phyloP scores from a whole-genome alignment of 2,329 filamentous ascomycete species.

The Colletotrichum noveboracense region DNA sequence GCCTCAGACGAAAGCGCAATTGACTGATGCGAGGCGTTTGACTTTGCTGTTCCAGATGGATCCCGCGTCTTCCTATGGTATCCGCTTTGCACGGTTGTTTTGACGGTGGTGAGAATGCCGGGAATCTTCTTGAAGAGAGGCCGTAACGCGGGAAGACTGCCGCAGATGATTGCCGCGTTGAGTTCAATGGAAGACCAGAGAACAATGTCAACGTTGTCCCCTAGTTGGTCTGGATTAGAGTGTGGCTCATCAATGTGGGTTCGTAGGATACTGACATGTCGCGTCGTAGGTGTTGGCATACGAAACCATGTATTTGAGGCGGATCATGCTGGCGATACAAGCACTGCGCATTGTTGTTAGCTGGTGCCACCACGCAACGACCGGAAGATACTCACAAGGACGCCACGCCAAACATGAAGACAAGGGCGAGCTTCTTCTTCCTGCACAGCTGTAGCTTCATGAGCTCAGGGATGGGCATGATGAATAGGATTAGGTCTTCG shows the following conservation, averaged over 20 bases:
- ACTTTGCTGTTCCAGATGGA: neutral
- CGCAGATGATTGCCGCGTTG: constrained; percentile 43
- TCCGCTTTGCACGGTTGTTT: neutral
- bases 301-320: constrained; percentile 18
- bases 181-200: constrained; percentile 36
- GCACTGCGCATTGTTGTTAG: constrained; percentile 1
- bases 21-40: neutral
- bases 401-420: constrained; percentile 19
- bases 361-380: rapidly evolving
- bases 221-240: neutral
- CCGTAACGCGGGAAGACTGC: constrained; percentile 44
- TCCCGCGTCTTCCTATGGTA: neutral
- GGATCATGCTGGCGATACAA: constrained; percentile 23
- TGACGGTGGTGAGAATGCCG: neutral
- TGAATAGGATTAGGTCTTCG: constrained; percentile 18
- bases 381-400: constrained; percentile 13
- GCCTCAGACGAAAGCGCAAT: neutral
- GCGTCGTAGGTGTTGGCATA: constrained; percentile 9
- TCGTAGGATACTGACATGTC: neutral
- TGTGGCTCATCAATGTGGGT: neutral
- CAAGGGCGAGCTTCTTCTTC: constrained; percentile 14
- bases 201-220: constrained; percentile 31
- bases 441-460: constrained; percentile 7
- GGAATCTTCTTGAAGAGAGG: constrained; percentile 32
- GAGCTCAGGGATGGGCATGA: constrained; percentile 20